Percentiles rank a stretch among this genome's conserved stretches.
These are phyloP conservation scores for Aspergillus oerlinghausenensis DNA, from an alignment of 2,329 filamentous ascomycete species.

Conservation along the genomic window DNA sequence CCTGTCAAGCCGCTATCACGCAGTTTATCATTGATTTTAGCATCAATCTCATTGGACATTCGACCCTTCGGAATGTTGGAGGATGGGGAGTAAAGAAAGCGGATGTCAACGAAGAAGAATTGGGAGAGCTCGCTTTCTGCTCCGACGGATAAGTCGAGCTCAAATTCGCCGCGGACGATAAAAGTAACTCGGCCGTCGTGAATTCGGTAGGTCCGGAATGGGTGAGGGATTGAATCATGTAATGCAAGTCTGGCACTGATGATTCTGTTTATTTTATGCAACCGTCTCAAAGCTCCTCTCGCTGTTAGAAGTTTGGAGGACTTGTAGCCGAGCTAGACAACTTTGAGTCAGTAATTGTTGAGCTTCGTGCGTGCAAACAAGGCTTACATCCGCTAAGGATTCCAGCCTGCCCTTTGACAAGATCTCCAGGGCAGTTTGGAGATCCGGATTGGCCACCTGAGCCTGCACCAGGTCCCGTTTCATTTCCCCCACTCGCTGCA, in stretches of 20 bases:
- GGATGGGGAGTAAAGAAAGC: conserved; percentile 73
- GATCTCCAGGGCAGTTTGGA: conserved; percentile 82
- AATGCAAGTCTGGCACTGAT: conserved; percentile 79
- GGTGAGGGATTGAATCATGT: conserved; percentile 74
- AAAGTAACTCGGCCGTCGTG: conserved; percentile 88
- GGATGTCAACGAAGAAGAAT: conserved; percentile 91
- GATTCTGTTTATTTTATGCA: conserved; percentile 77
- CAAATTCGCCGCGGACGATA: conserved; percentile 75
- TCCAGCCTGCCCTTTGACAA: conserved; percentile 71
- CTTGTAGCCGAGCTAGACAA: conserved; percentile 65
- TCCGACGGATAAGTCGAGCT: conserved; percentile 86
- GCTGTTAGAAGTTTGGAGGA: conserved; percentile 66
- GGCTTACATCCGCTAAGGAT: conserved; percentile 72
- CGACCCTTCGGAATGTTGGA: conserved; percentile 58
- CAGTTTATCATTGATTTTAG: conserved; percentile 67
- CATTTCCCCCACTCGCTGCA: conserved; percentile 63
- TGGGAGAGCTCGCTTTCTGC: conserved; percentile 78
- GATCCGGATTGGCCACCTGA: conserved; percentile 81
- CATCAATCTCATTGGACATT: conserved; percentile 64
- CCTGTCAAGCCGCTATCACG: conserved; percentile 66
- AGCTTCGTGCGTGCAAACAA: not conserved
- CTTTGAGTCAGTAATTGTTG: conserved; percentile 14
- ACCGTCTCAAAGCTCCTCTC: conserved; percentile 66
- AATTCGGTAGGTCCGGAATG: conserved; percentile 73
- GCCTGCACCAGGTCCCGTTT: conserved; percentile 69